Conservation (phyloP, 179 eudicot genomes). For the Beta macrorhiza region DNA sequence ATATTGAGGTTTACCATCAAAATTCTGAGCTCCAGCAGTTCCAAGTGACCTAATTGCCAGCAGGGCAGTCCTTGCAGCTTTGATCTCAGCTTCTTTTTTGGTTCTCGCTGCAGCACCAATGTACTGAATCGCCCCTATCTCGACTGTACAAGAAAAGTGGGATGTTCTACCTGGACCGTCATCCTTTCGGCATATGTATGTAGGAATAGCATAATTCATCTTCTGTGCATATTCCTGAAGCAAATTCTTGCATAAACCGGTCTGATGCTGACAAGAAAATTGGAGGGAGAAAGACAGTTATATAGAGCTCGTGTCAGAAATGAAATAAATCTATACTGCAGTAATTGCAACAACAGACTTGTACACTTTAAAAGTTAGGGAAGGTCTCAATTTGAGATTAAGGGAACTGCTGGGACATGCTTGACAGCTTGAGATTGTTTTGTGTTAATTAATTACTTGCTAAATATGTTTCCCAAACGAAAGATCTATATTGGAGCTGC, state of each 20-base stretch:
- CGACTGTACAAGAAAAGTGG: constrained; percentile 61
- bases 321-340: background rate
- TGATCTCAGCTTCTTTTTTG: constrained; percentile 96
- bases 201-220: constrained; percentile 88
- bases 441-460: background rate
- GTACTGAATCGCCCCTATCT: constrained; percentile 73
- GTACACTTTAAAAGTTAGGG: background rate
- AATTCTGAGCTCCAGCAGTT: constrained; percentile 20
- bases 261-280: constrained; percentile 66
- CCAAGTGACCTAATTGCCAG: constrained; percentile 63
- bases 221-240: constrained; percentile 97
- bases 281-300: background rate
- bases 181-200: constrained; percentile 45
- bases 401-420: too few relatives aligned
- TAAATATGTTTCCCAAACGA: background rate
- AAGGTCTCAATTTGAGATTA: background rate
- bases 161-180: constrained; percentile 33
- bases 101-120: constrained; percentile 74
- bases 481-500: background rate
- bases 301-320: background rate
- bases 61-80: constrained; percentile 91
- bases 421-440: background rate
- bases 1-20: constrained; percentile 33
- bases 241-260: constrained; percentile 88
- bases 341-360: background rate